Conservation (phyloP, 257 asterid genomes). For the Rhazya stricta region DNA sequence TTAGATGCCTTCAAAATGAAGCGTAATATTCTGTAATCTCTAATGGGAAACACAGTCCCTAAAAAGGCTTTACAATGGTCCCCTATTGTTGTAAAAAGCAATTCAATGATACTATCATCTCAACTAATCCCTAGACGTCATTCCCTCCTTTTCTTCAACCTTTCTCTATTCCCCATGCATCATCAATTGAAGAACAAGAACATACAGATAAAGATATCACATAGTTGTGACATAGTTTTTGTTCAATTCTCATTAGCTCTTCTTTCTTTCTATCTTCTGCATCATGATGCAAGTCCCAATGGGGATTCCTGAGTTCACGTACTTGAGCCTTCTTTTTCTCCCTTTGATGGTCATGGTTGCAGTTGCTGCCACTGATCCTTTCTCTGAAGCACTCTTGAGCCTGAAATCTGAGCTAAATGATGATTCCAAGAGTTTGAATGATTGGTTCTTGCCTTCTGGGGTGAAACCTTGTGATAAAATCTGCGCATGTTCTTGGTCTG, state of each 20-base stretch:
- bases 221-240: constrained; percentile 21
- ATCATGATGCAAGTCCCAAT: constrained; percentile 59
- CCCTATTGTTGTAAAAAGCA: constrained; percentile 44
- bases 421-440: constrained; percentile 43
- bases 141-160: constrained; percentile 30
- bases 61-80: constrained; percentile 34
- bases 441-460: constrained; percentile 55
- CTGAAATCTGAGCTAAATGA: constrained; percentile 64
- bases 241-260: constrained; percentile 14
- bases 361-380: constrained; percentile 53
- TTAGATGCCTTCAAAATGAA: constrained; percentile 17
- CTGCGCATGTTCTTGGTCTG: constrained; percentile 79
- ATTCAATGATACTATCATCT: constrained; percentile 36
- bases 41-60: constrained; percentile 48
- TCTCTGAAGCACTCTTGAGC: constrained; percentile 69
- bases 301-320: constrained; percentile 54
- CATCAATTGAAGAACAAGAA: constrained; percentile 17
- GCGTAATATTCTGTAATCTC: constrained; percentile 12
- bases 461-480: constrained; percentile 28
- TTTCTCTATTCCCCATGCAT: constrained; percentile 83
- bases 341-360: constrained; percentile 28
- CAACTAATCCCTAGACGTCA: constrained; percentile 28
- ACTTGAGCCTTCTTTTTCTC: constrained; percentile 27
- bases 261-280: constrained; percentile 22
- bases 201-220: constrained; percentile 17